Conservation (phyloP, 106 monocot genomes). For the Allium sativum region DNA sequence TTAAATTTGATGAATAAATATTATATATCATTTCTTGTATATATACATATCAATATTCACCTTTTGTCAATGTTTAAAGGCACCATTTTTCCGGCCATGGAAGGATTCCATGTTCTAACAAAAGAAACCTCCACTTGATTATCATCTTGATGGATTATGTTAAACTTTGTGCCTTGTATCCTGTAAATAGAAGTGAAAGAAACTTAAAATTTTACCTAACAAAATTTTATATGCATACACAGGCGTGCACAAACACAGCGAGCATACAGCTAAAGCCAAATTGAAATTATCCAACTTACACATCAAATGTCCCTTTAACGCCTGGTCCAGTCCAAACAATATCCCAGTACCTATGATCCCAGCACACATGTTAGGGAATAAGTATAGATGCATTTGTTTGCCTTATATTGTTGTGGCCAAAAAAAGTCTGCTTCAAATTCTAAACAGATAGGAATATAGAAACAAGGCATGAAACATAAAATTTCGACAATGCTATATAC, state of each 20-base stretch:
- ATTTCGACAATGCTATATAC: not conserved
- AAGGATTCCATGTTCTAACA: conserved; percentile 56
- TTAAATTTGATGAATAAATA: too few species aligned
- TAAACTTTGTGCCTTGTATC: conserved; percentile 57
- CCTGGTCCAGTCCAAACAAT: conserved; percentile 56
- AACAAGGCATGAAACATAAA: too few species aligned
- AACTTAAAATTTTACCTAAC: not conserved
- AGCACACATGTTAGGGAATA: too few species aligned
- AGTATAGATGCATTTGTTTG: too few species aligned
- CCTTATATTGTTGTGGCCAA: too few species aligned
- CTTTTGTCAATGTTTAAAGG: conserved; percentile 80
- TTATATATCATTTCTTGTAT: too few species aligned
- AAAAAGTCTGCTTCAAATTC: too few species aligned
- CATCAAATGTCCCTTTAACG: conserved; percentile 48
- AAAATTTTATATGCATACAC: not conserved
- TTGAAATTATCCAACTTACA: conserved; percentile 22
- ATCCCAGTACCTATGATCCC: conserved; percentile 55
- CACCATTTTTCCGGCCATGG: conserved; percentile 36
- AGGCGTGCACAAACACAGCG: too few species aligned
- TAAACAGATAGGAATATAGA: too few species aligned
- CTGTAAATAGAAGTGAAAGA: conserved; percentile 9
- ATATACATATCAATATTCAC: conserved; percentile 6
- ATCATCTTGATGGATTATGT: conserved; percentile 40
- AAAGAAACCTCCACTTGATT: conserved; percentile 72
- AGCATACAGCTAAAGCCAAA: too few species aligned